phyloP scores from a whole-genome alignment of 2,329 filamentous ascomycete genomes.

The Anthostomella pinea region DNA sequence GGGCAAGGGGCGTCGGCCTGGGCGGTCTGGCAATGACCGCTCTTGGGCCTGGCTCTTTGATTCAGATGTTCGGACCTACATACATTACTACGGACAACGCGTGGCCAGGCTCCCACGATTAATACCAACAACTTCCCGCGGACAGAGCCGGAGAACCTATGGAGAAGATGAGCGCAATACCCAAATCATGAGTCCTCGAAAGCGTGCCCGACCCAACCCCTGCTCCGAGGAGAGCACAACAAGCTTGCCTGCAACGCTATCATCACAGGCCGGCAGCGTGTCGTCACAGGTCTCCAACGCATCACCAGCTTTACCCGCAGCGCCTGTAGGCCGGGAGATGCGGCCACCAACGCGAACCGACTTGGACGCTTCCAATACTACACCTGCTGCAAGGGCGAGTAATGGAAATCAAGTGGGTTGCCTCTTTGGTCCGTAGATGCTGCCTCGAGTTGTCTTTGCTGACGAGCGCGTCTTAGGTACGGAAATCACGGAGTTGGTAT shows the following conservation, averaged over 20 bases:
- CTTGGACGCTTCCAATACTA: slow-evolving; percentile 15
- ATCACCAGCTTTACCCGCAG: slow-evolving; percentile 4
- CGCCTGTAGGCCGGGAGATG: slow-evolving; percentile 16
- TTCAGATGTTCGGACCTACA: no score
- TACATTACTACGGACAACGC: no score
- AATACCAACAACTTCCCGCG: slow-evolving; percentile 6
- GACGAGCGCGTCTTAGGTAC: slow-evolving; percentile 36
- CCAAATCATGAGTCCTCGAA: slow-evolving; percentile 39
- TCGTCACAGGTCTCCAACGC: slow-evolving; percentile 21
- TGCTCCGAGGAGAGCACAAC: slow-evolving; percentile 22
- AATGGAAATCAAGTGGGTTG: slow-evolving; percentile 20
- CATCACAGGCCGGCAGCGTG: slow-evolving; percentile 19
- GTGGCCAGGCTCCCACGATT: background rate
- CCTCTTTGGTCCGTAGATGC: background rate
- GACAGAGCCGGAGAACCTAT: slow-evolving; percentile 3
- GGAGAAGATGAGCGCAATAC: slow-evolving; percentile 8
- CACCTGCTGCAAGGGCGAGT: slow-evolving; percentile 9
- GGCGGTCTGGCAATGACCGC: no score
- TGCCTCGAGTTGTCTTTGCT: slow-evolving; percentile 10
- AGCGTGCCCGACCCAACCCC: slow-evolving; percentile 39
- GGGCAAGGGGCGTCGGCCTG: no score
- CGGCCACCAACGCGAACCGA: slow-evolving; percentile 18
- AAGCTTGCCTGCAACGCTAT: slow-evolving; percentile 17
- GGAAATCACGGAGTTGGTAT: slow-evolving; percentile 60
- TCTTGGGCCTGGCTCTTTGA: no score